A percentile compares a stretch with the other conserved stretches of the same genome.
Conservation (phyloP, 164 flowering plant genomes). For the Nymphaea colorata region DNA sequence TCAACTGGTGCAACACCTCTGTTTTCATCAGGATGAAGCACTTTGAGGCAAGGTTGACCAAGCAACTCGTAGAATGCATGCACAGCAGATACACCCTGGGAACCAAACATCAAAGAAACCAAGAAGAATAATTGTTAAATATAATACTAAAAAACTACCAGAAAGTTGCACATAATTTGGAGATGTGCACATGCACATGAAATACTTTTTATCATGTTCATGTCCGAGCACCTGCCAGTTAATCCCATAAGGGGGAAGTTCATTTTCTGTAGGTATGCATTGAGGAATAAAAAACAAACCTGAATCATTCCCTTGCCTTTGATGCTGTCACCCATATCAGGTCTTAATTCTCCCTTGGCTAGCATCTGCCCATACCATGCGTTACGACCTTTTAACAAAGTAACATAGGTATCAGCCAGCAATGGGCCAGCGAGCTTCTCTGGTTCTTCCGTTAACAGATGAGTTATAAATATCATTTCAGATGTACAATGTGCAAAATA, state of each 20-base stretch:
- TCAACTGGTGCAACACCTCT: slow-evolving; percentile 79
- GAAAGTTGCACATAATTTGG: too few species aligned
- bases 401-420: slow-evolving; percentile 78
- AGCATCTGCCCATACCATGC: slow-evolving; percentile 85
- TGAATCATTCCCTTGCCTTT: slow-evolving; percentile 88
- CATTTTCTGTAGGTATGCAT: too few species aligned
- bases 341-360: slow-evolving; percentile 64
- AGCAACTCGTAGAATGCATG: slow-evolving; percentile 83
- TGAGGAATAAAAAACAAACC: slow-evolving; percentile 20
- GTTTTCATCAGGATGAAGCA: slow-evolving; percentile 56
- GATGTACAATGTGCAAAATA: slow-evolving; percentile 99
- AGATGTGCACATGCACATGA: too few species aligned
- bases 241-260: too few species aligned
- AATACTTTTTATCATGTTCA: too few species aligned
- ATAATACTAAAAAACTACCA: too few species aligned
- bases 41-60: slow-evolving; percentile 60
- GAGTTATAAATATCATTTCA: slow-evolving; percentile 86
- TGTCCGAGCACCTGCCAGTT: too few species aligned
- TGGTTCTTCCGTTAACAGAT: slow-evolving; percentile 71
- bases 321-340: slow-evolving; percentile 80
- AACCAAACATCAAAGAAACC: background rate
- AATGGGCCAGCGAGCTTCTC: slow-evolving; percentile 82
- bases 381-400: slow-evolving; percentile 78
- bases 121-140: too few species aligned
- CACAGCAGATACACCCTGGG: slow-evolving; percentile 91